Percentiles rank a stretch among this genome's conserved stretches.
These are phyloP conservation scores for Aspergillus haitiensis DNA, from an alignment of 495 filamentous ascomycete species.

Conservation along the genomic window DNA sequence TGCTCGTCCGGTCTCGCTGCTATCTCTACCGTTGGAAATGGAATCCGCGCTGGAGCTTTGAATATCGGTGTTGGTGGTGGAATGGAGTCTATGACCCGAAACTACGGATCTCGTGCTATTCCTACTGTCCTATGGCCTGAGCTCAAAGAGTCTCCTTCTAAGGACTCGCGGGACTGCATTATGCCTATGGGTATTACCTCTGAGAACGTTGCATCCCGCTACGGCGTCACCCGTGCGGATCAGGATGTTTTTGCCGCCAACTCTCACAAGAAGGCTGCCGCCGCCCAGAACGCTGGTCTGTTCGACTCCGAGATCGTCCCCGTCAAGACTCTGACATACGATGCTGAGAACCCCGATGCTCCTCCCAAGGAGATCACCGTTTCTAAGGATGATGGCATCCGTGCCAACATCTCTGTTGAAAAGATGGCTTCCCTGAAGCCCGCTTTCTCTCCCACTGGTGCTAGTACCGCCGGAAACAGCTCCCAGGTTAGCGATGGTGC, in stretches of 20 bases:
- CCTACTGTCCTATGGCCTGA: conserved; percentile 78
- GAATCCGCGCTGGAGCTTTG: conserved; percentile 70
- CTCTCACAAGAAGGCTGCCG: conserved; percentile 68
- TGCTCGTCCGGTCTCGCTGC: conserved; percentile 76
- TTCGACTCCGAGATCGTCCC: conserved; percentile 81
- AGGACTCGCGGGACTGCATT: conserved; percentile 80
- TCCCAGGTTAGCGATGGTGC: conserved; percentile 87
- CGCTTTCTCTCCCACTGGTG: conserved; percentile 70
- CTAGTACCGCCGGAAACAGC: conserved; percentile 84
- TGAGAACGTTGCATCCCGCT: conserved; percentile 83
- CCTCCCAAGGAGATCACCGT: conserved; percentile 62
- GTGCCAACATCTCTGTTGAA: conserved; percentile 63
- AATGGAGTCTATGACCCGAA: conserved; percentile 92
- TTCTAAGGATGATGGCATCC: conserved; percentile 77
- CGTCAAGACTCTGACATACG: conserved; percentile 61
- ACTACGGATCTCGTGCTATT: conserved; percentile 81
- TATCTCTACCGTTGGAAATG: conserved; percentile 67
- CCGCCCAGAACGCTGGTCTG: conserved; percentile 64
- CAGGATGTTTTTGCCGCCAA: conserved; percentile 81
- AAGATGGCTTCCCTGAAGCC: conserved; percentile 78
- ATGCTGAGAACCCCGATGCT: conserved; percentile 58
- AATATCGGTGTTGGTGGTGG: conserved; percentile 82
- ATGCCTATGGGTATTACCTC: conserved; percentile 94
- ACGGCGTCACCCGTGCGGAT: conserved; percentile 69
- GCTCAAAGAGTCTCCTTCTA: conserved; percentile 59